Base-by-base conservation (phyloP, 805 yeast species). In the Naumovozyma dairenensis region DNA sequence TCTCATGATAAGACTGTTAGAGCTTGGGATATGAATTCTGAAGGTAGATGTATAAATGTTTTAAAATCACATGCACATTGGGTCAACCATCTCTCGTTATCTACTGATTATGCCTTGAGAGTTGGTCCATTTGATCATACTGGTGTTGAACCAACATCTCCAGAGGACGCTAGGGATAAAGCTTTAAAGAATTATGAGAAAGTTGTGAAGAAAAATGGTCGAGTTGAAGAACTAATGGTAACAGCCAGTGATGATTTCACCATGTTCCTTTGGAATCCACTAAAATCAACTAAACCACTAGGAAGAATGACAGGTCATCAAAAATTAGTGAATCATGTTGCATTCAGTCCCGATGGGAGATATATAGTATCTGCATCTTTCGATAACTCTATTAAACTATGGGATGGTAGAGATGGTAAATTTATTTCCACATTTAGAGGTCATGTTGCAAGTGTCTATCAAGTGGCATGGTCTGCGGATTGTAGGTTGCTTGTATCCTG, bases 231-330 rank as follows among this genome's bases (percentile, higher is more conserved):
- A 57, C 66, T 94, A 44, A 71, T 92, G 57, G 96, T 86, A 3
- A 85, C 96, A 12, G 97, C 96, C 9, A 75, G 87, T 55, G 98
- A 92, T 55, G 98, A 92, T 61, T 89, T 89, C 61, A 92, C 98
- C 17, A 92, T 92, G 96, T 92, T 80, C 47, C 60, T 92, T 40
- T 92, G 98, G 98, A 93, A 87, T 49, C 97, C 96, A 14, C 59
- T 76, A 32, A 80, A 74, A 54, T 64, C 79, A 2, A 66, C 69
- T 25, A 92, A 87, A 55, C 98, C 98, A 1, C 57, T 92, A 5
- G 77, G 86, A 36, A 72, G 98, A 51, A 81, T 92, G 92, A 86
- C 96, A 2, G 98, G 98, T 18, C 98, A 92, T 59, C 98, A 92
- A 55, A 92, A 92, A 59, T 67, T 89, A 19, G 97, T 92, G 15